Evolutionary conservation across 208 protist genomes (phyloP), one percentile per base, ranked within the genome.

Genomic region (Crithidia acanthocephali): DNA sequence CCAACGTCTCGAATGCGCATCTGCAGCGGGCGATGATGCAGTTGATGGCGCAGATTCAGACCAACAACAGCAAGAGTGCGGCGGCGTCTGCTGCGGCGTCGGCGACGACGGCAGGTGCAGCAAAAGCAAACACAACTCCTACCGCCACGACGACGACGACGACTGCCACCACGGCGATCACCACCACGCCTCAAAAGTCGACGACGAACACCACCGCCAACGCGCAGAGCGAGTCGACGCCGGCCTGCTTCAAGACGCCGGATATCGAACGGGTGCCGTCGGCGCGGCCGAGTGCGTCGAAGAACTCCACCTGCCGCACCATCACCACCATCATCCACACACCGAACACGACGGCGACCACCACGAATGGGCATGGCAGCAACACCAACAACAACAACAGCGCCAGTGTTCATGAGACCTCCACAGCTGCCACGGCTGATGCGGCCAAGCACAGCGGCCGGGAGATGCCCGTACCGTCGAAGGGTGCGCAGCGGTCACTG

Each of bases 301-400:
- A 73, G 74, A 79, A 65, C 40, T 27, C 61, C 13, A 37, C 66
- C 0, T 63, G 61, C 51, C 74, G 66, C 60, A 72, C 58, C 51
- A 69, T 73, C 23, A 79, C 74, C 40, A 78, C 72, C 40, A 78
- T 78, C 59, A 78, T 78, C 60, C 74, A 68, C 42, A 73, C 66
- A 7, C 65, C 74, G 4, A 73, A 52, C 32, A 50, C 63, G 8
- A 45, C 65, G 10, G n/a, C 58, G 20, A 27, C 33, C n/a, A 55
- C 42, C 32, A 40, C 35, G 47, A 47, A 56, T 25, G 60, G 45
- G 16, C 23, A 60, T 42, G 20, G 30, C 52, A 63, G 7, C 50
- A 47, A 63, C 63, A 68, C 4, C 45, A 70, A 6, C 33, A 47
- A 63, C 63, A 76, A 20, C 56, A 70, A 42, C 47, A 68, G 28